Evolutionary conservation across 2,329 filamentous ascomycete genomes (phyloP).

Genomic region (Trichoderma harzianum): DNA sequence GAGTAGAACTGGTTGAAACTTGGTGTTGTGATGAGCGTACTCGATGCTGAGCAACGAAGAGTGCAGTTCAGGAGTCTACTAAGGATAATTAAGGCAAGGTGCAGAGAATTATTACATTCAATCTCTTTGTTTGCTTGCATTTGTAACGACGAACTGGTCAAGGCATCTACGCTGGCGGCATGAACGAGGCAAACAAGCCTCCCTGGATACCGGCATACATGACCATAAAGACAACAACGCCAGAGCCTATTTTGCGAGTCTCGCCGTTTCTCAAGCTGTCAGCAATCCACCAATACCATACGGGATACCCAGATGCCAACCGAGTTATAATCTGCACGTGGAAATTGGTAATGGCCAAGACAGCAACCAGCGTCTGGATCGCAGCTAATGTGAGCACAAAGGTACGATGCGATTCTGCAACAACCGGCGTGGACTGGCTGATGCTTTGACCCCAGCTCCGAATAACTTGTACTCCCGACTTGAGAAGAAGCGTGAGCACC

Average conservation of each 20-base stretch:
- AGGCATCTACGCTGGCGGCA: conserved; percentile 72
- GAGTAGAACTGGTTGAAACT: neutral
- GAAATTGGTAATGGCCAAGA: conserved; percentile 72
- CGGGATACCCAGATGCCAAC: conserved; percentile 79
- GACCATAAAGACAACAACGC: conserved; percentile 64
- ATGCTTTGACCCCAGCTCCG: conserved; percentile 22
- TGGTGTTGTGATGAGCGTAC: neutral
- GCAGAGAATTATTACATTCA: neutral
- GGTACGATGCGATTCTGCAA: conserved; percentile 20
- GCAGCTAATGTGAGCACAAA: conserved; percentile 60
- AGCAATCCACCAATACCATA: conserved; percentile 85
- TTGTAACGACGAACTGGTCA: neutral
- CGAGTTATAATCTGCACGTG: conserved; percentile 94
- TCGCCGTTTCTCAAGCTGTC: conserved; percentile 38
- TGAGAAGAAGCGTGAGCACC: conserved; percentile 61
- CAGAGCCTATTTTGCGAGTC: conserved; percentile 32
- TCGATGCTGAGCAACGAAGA: neutral
- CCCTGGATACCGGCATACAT: conserved; percentile 83
- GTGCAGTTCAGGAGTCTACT: neutral
- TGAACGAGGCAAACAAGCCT: conserved; percentile 80
- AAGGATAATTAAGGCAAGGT: neutral
- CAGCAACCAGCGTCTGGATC: conserved; percentile 68
- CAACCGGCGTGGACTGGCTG: conserved; percentile 2
- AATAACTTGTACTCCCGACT: conserved; percentile 52
- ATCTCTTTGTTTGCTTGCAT: neutral